A percentile compares a stretch with the other conserved stretches of the same genome.
Evolutionary conservation across 2,329 filamentous ascomycete genomes (phyloP).

Genomic region (Rasamsonia emersonii): DNA sequence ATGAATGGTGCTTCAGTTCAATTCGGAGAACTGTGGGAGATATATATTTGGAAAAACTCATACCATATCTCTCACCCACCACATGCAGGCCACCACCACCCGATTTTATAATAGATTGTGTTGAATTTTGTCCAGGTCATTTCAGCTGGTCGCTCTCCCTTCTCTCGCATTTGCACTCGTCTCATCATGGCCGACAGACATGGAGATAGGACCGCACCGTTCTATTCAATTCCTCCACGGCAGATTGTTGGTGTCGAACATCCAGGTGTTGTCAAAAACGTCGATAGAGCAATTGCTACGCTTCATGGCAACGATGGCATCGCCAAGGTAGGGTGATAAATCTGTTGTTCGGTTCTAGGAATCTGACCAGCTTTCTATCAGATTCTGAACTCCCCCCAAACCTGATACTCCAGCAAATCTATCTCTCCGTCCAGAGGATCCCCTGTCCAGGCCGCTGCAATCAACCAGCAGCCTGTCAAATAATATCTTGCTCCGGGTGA

Average conservation of each 20-base stretch:
- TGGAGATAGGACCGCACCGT: conserved; percentile 32
- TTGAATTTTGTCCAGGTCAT: too few species aligned
- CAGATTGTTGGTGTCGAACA: conserved; percentile 57
- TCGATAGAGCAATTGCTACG: conserved; percentile 55
- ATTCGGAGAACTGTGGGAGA: too few species aligned
- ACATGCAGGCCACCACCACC: too few species aligned
- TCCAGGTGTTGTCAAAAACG: conserved; percentile 56
- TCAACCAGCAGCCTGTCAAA: conserved; percentile 69
- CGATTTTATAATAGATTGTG: too few species aligned
- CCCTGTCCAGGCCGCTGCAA: conserved; percentile 65
- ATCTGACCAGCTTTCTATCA: conserved; percentile 13
- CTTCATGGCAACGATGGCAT: conserved; percentile 50
- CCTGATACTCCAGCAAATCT: conserved; percentile 51
- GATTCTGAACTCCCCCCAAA: conserved; percentile 39
- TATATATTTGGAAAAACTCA: too few species aligned
- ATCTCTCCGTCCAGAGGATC: conserved; percentile 72
- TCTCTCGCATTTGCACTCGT: too few species aligned
- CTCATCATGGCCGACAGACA: conserved; percentile 15
- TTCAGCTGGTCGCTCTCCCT: too few species aligned
- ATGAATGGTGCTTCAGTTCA: too few species aligned
- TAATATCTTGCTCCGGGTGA: conserved; percentile 79
- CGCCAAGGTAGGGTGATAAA: conserved; percentile 47
- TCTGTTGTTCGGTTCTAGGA: too few species aligned
- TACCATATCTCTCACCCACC: too few species aligned
- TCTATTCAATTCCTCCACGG: conserved; percentile 43